Evolutionary conservation across 2,329 filamentous ascomycete species (phyloP).

Genomic region (Chalaropsis thielavioides): DNA sequence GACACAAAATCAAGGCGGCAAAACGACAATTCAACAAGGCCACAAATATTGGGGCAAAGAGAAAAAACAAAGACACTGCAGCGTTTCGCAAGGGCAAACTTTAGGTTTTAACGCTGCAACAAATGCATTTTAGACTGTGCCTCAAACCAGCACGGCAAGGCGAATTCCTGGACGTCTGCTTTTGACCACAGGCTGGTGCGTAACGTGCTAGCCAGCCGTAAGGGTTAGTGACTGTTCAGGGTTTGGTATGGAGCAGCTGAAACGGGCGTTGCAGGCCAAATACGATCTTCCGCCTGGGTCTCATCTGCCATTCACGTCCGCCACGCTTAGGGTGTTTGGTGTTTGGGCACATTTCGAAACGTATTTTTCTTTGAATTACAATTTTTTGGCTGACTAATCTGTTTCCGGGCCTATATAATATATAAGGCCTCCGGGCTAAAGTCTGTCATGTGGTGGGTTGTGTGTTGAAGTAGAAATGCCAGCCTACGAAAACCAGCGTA

Average conservation of each 20-base stretch:
- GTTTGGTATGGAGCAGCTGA: background rate
- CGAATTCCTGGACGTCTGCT: background rate
- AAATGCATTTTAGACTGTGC: background rate
- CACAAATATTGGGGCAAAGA: background rate
- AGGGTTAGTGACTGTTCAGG: background rate
- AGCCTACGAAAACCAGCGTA: background rate
- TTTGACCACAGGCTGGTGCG: background rate
- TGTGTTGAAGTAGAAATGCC: conserved; percentile 26
- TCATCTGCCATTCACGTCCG: background rate
- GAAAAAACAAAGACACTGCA: background rate
- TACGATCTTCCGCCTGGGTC: background rate
- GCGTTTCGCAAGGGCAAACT: background rate
- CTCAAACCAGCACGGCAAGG: background rate
- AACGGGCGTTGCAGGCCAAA: background rate
- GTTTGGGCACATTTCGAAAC: background rate
- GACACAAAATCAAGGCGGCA: background rate
- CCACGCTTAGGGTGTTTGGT: no score
- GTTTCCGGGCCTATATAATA: conserved; percentile 16
- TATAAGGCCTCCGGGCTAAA: conserved; percentile 16
- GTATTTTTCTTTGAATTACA: conserved; percentile 2
- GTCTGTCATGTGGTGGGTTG: background rate
- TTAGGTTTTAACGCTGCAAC: background rate
- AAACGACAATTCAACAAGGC: background rate
- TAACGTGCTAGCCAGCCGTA: background rate
- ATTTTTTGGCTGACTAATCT: conserved; percentile 17